A percentile compares a stretch with the other conserved stretches of the same genome.
phyloP scores from a whole-genome alignment of 192 early-diverging fungal species.

The Podila epigama region DNA sequence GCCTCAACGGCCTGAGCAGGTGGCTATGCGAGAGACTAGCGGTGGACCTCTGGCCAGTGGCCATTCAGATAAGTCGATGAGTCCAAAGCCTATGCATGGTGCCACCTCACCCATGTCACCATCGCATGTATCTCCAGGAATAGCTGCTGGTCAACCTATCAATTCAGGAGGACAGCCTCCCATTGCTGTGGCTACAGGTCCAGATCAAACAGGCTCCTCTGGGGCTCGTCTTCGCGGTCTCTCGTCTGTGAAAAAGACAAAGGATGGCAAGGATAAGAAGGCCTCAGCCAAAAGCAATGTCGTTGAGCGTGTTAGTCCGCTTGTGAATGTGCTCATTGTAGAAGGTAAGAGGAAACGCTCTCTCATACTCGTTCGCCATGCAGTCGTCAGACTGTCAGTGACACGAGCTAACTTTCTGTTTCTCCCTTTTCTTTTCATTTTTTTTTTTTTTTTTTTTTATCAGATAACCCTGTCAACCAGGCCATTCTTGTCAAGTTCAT shows the following conservation, averaged over 20 bases:
- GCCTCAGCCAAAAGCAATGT: slow-evolving; percentile 25
- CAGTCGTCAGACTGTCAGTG: neutral
- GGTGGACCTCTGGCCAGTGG: neutral
- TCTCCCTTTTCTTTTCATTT: slow-evolving; percentile 4
- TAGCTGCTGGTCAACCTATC: neutral
- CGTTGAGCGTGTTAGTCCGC: slow-evolving; percentile 56
- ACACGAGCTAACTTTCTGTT: neutral
- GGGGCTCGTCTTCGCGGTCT: neutral
- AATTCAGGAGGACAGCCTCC: slow-evolving; percentile 8
- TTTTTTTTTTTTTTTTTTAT: neutral
- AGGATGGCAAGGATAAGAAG: slow-evolving; percentile 3
- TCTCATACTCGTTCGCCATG: no score
- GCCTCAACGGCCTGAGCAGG: slow-evolving; percentile 34
- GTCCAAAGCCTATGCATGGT: slow-evolving; percentile 21
- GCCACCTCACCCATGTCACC: slow-evolving; percentile 2
- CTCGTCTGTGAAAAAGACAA: neutral
- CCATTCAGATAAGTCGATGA: slow-evolving; percentile 16
- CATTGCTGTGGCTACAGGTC: neutral
- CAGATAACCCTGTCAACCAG: slow-evolving; percentile 81
- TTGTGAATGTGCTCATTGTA: slow-evolving; percentile 81
- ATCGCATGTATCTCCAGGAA: slow-evolving; percentile 12
- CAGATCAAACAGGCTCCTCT: neutral
- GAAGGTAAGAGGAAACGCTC: slow-evolving; percentile 76
- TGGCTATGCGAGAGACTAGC: slow-evolving; percentile 5
- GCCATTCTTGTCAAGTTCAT: slow-evolving; percentile 76